Evolutionary conservation across 2,329 filamentous ascomycete genomes (phyloP), one percentile per base, ranked within the genome.

Genomic region (Colletotrichum sp.): DNA sequence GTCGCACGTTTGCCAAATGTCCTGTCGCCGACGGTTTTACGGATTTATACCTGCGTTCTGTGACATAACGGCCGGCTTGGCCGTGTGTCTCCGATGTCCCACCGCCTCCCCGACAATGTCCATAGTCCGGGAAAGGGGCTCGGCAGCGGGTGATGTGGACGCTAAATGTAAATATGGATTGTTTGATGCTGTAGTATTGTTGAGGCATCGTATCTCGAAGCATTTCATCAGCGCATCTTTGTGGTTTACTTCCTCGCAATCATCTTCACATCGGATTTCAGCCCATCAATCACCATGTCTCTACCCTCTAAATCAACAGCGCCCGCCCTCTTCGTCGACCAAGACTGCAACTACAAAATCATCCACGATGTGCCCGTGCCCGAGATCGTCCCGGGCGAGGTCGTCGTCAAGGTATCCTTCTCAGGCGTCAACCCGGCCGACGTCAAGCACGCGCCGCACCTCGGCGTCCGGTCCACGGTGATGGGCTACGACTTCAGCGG

Each of bases 361-460:
- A 65, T 75, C 28, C 64, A 36, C 32, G 10, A 63, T 18, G 26
- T 75, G 12, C 70, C 73, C 2, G 32, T 69, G 7, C 70, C 73
- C 30, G 34, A 55, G 16, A 59, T 48, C 3, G 44, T 34, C 1
- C 22, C 62, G 4, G 64, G 57, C 10, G 73, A 73, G 15, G 64
- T 68, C 16, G 26, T 75, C 6, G 48, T 73, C 2, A 73, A 69
- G 12, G 64, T 69, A 4, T 26, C 32, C 13, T 73, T 55, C 57
- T 75, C 70, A 7, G 73, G 73, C 65, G 73, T 75, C 12, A 75
- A 75, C n/a, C 70, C 73, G 6, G 70, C 70, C 32, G 73, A 75
- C 48, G 24, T 75, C 24, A 75, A 73, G 22, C 73, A 75, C 59
- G 73, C 36, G 1, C 26, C 26, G 26, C 4, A 28, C 18, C 32